These are phyloP conservation scores for Ascochyta fabae DNA, from an alignment of 2,329 filamentous ascomycete genomes.

Conservation along the genomic window DNA sequence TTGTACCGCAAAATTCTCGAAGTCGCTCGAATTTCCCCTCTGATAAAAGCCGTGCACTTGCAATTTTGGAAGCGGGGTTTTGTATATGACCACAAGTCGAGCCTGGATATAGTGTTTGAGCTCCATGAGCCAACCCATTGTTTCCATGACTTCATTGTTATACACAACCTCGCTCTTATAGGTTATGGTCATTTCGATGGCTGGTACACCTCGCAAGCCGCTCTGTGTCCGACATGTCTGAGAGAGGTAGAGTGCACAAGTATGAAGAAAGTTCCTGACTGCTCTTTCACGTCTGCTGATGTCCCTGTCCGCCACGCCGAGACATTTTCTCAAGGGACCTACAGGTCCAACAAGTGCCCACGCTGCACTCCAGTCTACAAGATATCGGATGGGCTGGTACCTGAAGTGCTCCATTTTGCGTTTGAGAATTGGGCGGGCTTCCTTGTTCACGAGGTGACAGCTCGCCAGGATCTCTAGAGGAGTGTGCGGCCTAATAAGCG, in stretches of 20 bases:
- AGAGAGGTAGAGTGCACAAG: too few relatives aligned
- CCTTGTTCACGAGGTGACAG: slow-evolving; percentile 16
- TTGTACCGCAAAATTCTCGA: too few relatives aligned
- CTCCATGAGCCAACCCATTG: background rate
- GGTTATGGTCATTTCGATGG: slow-evolving; percentile 16
- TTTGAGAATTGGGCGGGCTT: slow-evolving; percentile 15
- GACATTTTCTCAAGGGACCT: slow-evolving; percentile 9
- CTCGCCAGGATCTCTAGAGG: slow-evolving; percentile 11
- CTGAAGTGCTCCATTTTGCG: slow-evolving; percentile 15
- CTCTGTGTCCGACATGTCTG: background rate
- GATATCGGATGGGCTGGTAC: slow-evolving; percentile 17
- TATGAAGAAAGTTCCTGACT: background rate
- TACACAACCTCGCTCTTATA: slow-evolving; percentile 7
- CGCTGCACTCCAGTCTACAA: slow-evolving; percentile 21
- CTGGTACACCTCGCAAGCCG: slow-evolving; percentile 1
- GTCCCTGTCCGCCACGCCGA: slow-evolving; percentile 3
- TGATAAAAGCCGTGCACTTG: background rate
- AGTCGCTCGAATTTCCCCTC: background rate
- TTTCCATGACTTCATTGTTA: background rate
- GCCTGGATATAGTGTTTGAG: background rate
- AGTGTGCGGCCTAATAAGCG: slow-evolving; percentile 14
- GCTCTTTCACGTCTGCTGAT: background rate
- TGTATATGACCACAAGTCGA: slow-evolving; percentile 16
- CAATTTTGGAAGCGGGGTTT: slow-evolving; percentile 6
- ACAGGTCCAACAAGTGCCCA: slow-evolving; percentile 7